A percentile compares a stretch with the other conserved stretches of the same genome.
Conservation (phyloP, 257 asterid species). For the Capsicum baccatum region DNA sequence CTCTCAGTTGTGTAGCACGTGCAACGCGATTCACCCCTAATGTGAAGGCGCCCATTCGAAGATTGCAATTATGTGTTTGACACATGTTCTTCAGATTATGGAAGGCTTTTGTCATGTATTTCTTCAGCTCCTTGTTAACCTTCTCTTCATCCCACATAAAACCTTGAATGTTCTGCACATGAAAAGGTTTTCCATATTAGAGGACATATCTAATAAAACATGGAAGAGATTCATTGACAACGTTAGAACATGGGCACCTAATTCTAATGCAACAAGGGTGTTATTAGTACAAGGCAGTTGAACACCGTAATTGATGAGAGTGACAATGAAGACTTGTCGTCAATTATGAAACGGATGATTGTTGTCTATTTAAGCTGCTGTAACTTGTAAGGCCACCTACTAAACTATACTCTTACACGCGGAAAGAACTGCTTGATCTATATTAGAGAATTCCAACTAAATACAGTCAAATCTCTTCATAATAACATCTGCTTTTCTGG, state of each 20-base stretch:
- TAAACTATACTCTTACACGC: neutral
- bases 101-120: constrained; percentile 83
- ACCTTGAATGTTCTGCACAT: constrained; percentile 81
- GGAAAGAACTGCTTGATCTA: neutral
- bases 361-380: neutral
- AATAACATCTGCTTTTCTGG: neutral
- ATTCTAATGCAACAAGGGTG: neutral
- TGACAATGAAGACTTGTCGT: neutral
- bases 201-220: neutral
- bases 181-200: neutral
- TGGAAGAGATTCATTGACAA: neutral
- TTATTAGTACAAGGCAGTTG: neutral
- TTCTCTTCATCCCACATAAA: constrained; percentile 92
- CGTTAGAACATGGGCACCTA: neutral
- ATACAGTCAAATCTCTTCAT: neutral
- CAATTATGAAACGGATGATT: neutral
- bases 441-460: neutral
- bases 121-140: constrained; percentile 70
- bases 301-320: neutral
- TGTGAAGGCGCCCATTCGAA: constrained; percentile 91
- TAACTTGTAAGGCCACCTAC: neutral
- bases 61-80: constrained; percentile 71
- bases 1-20: constrained; percentile 75
- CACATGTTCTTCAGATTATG: constrained; percentile 71
- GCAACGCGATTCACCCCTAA: constrained; percentile 91